Evolutionary conservation across 768 basidiomycete species (phyloP).

Genomic region (Lenzites betulinus): DNA sequence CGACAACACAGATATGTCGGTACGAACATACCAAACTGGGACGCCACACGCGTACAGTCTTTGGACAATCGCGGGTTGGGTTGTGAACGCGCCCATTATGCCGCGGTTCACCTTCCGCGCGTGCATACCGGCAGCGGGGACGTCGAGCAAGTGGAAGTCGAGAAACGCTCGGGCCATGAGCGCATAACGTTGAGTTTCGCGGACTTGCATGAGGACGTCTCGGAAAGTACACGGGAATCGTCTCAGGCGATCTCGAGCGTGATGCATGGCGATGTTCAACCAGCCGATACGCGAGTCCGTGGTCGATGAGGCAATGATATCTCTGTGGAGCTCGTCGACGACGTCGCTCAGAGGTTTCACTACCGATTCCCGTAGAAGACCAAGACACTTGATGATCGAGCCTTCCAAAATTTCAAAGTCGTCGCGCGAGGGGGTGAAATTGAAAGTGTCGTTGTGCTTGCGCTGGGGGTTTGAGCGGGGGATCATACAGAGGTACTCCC

Average conservation of each 20-base stretch:
- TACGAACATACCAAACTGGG: neutral
- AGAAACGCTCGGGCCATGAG: neutral
- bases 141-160: neutral
- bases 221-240: neutral
- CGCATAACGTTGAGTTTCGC: neutral
- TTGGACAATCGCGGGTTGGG: neutral
- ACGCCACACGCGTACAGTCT: neutral
- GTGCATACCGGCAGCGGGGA: too few relatives aligned
- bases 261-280: neutral
- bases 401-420: neutral
- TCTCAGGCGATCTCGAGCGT: neutral
- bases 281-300: neutral
- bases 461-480: neutral
- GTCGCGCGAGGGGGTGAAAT: neutral
- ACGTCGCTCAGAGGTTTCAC: neutral
- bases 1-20: neutral
- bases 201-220: neutral
- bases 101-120: neutral
- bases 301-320: neutral
- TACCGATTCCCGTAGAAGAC: neutral
- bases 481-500: neutral
- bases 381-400: neutral
- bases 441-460: neutral
- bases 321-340: neutral
- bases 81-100: constrained; percentile 1